Conservation (phyloP, 2,329 filamentous ascomycete species). For the Chrysoporthe austroafricana region DNA sequence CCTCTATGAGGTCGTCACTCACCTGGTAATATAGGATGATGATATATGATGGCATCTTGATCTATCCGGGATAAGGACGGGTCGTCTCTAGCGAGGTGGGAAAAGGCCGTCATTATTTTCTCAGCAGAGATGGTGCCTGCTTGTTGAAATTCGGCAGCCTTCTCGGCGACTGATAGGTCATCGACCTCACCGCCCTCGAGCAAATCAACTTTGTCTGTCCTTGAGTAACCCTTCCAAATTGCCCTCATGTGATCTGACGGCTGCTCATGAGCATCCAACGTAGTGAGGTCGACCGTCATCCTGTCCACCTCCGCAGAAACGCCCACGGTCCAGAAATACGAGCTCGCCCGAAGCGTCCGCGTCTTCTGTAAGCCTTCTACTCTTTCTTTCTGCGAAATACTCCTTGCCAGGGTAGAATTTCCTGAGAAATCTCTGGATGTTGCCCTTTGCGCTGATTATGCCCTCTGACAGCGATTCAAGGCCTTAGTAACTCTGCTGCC, state of each 20-base stretch:
- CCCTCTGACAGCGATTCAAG: background rate
- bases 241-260: conserved; percentile 72
- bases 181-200: conserved; percentile 59
- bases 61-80: conserved; percentile 37
- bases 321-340: background rate
- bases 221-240: conserved; percentile 76
- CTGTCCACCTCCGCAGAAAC: background rate
- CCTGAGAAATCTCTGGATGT: background rate
- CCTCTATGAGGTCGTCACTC: conserved; percentile 34
- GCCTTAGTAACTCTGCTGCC: background rate
- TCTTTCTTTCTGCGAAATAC: background rate
- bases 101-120: conserved; percentile 49
- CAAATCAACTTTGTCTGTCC: conserved; percentile 57
- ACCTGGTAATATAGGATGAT: conserved; percentile 72
- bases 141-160: conserved; percentile 49
- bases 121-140: conserved; percentile 48
- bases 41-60: conserved; percentile 58
- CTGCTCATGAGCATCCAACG: conserved; percentile 76
- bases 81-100: conserved; percentile 42
- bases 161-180: conserved; percentile 48
- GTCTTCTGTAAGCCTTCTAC: background rate
- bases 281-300: conserved; percentile 49
- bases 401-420: background rate
- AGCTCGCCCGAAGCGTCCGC: background rate
- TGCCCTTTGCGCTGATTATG: background rate